phyloP scores from a whole-genome alignment of 83 land plant genomes.

The Isoetes engelmannii region DNA sequence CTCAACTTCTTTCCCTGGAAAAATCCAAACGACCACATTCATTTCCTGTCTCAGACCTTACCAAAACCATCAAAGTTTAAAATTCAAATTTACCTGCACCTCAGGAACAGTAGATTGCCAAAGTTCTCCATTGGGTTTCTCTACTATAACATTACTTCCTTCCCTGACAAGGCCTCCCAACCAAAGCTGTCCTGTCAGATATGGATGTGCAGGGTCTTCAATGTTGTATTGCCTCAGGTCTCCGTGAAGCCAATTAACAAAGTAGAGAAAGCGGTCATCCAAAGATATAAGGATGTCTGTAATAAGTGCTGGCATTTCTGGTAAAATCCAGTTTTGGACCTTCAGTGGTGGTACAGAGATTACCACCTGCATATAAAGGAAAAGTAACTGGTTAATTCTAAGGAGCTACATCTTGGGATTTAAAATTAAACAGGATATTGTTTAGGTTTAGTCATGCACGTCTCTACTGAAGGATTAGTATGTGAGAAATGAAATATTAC shows the following conservation, averaged over 20 bases:
- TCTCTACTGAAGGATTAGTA: too few species aligned
- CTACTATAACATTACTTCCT: conserved; percentile 65
- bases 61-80: too few species aligned
- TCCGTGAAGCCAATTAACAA: conserved; percentile 97
- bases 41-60: too few species aligned
- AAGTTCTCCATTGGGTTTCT: conserved; percentile 52
- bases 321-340: conserved; percentile 91
- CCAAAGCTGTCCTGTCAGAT: conserved; percentile 79
- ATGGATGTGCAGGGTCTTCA: conserved; percentile 75
- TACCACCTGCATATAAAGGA: conserved; percentile 42
- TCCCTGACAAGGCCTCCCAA: conserved; percentile 77
- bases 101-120: conserved; percentile 67
- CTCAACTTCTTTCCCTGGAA: conserved; percentile 67
- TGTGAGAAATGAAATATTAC: too few species aligned
- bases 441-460: too few species aligned
- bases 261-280: conserved; percentile 90
- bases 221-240: conserved; percentile 95
- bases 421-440: too few species aligned
- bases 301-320: conserved; percentile 94
- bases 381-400: too few species aligned
- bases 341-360: conserved; percentile 70
- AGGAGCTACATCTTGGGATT: too few species aligned
- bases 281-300: conserved; percentile 91
- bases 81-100: conserved; percentile 43
- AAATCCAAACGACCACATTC: too few species aligned